Percentiles rank a stretch among this genome's conserved stretches.
Evolutionary conservation across 345 rosid species (phyloP).

Genomic region (Lepidium africanum): DNA sequence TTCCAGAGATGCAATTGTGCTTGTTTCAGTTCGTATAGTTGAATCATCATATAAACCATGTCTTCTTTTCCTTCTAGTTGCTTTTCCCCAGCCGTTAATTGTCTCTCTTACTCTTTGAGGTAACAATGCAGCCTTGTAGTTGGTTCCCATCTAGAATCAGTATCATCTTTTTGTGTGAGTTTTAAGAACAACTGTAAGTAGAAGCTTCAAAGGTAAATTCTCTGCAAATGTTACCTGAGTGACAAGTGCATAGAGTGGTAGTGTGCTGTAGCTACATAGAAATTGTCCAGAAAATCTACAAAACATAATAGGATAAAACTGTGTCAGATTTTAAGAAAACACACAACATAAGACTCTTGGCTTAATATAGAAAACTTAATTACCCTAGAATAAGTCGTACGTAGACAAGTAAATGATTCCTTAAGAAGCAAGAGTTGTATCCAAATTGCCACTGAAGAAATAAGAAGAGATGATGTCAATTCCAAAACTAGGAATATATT

Average conservation of each 20-base stretch:
- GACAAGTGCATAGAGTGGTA: constrained; percentile 88
- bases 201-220: background rate
- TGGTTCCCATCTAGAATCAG: constrained; percentile 83
- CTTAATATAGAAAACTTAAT: background rate
- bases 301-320: background rate
- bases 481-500: background rate
- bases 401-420: constrained; percentile 62
- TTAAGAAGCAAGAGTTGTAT: constrained; percentile 78
- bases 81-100: constrained; percentile 81
- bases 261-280: constrained; percentile 92
- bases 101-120: constrained; percentile 83
- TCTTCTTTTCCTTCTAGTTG: constrained; percentile 69
- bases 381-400: constrained; percentile 78
- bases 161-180: background rate
- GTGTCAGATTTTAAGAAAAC: background rate
- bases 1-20: constrained; percentile 70
- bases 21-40: constrained; percentile 69
- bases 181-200: background rate
- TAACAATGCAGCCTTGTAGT: constrained; percentile 81
- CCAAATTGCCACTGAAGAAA: constrained; percentile 90
- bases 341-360: background rate
- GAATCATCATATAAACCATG: constrained; percentile 50
- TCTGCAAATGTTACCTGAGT: constrained; percentile 52
- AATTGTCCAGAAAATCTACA: constrained; percentile 81
- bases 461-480: constrained; percentile 10